Conservation (phyloP, 2,329 filamentous ascomycete species). For the Botryosphaeria dothidea region DNA sequence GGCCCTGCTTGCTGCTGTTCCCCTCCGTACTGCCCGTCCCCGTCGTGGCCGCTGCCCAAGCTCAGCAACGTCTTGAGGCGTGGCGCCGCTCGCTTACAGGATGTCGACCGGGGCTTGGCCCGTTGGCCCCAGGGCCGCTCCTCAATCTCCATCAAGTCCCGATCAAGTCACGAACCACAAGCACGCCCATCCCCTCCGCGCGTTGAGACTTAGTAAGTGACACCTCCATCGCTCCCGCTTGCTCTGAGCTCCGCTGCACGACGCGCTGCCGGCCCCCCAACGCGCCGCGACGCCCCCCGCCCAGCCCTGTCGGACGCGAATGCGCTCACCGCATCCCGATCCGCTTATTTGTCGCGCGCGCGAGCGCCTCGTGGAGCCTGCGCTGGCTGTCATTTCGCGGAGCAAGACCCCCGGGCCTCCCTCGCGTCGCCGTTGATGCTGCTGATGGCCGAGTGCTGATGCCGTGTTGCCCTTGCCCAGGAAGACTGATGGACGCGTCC, state of each 20-base stretch:
- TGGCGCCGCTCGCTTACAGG: constrained; percentile 14
- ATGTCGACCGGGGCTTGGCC: neutral
- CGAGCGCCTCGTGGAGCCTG: constrained; percentile 14
- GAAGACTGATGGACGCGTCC: constrained; percentile 20
- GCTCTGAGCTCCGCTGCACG: neutral
- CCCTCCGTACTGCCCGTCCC: neutral
- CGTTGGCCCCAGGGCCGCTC: neutral
- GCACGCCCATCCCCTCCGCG: constrained; percentile 19
- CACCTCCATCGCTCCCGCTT: constrained; percentile 3
- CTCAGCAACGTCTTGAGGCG: neutral
- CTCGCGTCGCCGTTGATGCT: constrained; percentile 18
- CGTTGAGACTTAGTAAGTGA: constrained; percentile 20
- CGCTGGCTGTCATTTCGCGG: constrained; percentile 13
- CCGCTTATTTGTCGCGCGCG: constrained; percentile 20
- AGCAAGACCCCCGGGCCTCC: neutral
- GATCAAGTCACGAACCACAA: too few relatives aligned
- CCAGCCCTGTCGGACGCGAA: constrained; percentile 12
- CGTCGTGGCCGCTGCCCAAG: neutral
- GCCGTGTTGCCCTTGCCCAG: constrained; percentile 13
- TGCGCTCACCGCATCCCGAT: constrained; percentile 21
- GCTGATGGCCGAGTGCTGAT: constrained; percentile 17
- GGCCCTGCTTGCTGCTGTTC: constrained; percentile 1
- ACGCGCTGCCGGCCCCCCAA: neutral
- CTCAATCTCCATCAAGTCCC: constrained; percentile 16
- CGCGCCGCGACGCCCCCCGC: neutral